Percentiles rank a stretch among this genome's conserved stretches.
phyloP scores from a whole-genome alignment of 2,329 filamentous ascomycete species.

The Anisogramma anomala region DNA sequence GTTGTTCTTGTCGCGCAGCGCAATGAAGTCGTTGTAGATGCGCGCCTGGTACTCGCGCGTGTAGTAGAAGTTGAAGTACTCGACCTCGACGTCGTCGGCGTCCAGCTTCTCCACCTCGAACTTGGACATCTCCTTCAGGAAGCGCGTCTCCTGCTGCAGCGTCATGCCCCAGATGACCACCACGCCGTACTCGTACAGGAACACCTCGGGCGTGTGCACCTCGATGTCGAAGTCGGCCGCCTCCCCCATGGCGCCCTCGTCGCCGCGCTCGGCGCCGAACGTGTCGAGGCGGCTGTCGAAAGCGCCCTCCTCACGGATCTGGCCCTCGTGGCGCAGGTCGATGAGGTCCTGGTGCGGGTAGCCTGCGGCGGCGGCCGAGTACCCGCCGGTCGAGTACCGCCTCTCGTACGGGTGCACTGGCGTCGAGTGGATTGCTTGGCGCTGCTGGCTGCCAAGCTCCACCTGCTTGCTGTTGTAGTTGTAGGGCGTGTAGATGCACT shows the following conservation, averaged over 20 bases:
- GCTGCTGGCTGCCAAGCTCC: conserved; percentile 15
- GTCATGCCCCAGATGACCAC: conserved; percentile 99
- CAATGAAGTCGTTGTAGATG: conserved; percentile 99
- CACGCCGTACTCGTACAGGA: conserved; percentile 94
- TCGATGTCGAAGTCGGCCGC: conserved; percentile 68
- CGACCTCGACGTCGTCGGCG: conserved; percentile 81
- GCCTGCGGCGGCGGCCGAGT: conserved; percentile 8
- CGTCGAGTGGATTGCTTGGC: conserved; percentile 23
- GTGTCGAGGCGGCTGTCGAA: conserved; percentile 25
- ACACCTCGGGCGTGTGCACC: conserved; percentile 87
- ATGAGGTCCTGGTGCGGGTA: conserved; percentile 55
- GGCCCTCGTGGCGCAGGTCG: conserved; percentile 39
- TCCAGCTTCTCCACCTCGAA: conserved; percentile 87
- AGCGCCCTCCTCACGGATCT: conserved; percentile 17
- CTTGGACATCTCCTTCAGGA: conserved; percentile 86
- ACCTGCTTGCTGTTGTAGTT: conserved; percentile 50
- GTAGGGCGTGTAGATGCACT: conserved; percentile 95
- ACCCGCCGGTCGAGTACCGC: conserved; percentile 62
- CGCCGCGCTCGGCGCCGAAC: conserved; percentile 17
- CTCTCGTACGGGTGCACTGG: conserved; percentile 45
- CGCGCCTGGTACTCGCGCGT: conserved; percentile 94
- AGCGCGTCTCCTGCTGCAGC: conserved; percentile 73
- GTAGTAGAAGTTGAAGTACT: conserved; percentile 99
- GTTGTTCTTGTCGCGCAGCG: conserved; percentile 81
- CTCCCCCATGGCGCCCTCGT: conserved; percentile 26